Percentiles rank a stretch among this genome's conserved stretches.
These are phyloP conservation scores for Xylogone sp. DNA, from an alignment of 2,329 filamentous ascomycete genomes.

Conservation along the genomic window DNA sequence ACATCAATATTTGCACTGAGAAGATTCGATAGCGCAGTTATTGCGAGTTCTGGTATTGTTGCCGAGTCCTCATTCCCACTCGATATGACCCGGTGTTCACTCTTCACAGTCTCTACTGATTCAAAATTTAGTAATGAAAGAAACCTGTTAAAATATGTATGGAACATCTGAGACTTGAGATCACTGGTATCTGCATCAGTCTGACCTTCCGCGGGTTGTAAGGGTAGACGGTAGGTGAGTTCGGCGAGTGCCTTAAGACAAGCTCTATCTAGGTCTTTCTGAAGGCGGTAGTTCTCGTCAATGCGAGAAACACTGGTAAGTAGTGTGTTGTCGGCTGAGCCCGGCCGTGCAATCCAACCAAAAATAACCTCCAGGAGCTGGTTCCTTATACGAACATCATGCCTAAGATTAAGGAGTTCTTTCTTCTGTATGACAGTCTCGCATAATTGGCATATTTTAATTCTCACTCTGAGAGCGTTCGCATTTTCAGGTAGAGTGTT, in stretches of 20 bases:
- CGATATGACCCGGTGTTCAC: slow-evolving; percentile 36
- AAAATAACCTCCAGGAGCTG: slow-evolving; percentile 66
- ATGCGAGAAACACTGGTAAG: slow-evolving; percentile 38
- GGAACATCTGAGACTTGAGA: slow-evolving; percentile 68
- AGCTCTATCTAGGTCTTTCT: slow-evolving; percentile 63
- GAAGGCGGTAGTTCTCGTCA: slow-evolving; percentile 55
- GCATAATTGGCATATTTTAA: slow-evolving; percentile 64
- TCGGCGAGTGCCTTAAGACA: slow-evolving; percentile 63
- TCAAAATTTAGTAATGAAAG: slow-evolving; percentile 62
- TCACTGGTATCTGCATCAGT: slow-evolving; percentile 65
- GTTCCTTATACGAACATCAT: slow-evolving; percentile 66
- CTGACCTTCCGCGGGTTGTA: slow-evolving; percentile 63
- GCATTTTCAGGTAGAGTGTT: slow-evolving; percentile 53
- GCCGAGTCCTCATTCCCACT: slow-evolving; percentile 48
- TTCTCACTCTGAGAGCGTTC: slow-evolving; percentile 59
- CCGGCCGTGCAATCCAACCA: slow-evolving; percentile 62
- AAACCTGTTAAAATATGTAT: slow-evolving; percentile 68
- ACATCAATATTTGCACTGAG: slow-evolving; percentile 70
- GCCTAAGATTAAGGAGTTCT: slow-evolving; percentile 63
- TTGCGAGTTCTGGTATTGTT: slow-evolving; percentile 58
- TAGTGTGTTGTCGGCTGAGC: slow-evolving; percentile 45
- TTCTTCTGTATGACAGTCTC: slow-evolving; percentile 63
- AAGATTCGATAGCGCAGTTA: slow-evolving; percentile 65
- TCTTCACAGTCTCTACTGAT: slow-evolving; percentile 37
- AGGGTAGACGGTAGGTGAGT: slow-evolving; percentile 61